Percentiles rank a stretch among this genome's conserved stretches.
phyloP scores from a whole-genome alignment of 2,329 filamentous ascomycete genomes.

The Arthrinium puccinioides region DNA sequence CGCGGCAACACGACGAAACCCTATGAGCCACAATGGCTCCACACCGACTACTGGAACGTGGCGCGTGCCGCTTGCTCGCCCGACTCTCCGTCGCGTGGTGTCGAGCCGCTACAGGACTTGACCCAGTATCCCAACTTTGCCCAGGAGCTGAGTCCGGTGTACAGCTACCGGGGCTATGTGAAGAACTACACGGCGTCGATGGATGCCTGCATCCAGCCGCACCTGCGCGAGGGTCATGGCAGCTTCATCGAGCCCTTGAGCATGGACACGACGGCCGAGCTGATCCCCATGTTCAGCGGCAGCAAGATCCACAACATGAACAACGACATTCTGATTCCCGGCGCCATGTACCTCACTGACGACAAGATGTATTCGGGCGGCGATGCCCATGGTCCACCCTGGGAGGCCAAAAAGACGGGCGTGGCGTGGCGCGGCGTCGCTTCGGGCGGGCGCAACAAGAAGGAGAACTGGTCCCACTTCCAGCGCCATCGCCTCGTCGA shows the following conservation, averaged over 20 bases:
- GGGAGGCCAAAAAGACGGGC: slow-evolving; percentile 48
- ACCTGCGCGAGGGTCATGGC: slow-evolving; percentile 38
- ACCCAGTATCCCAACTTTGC: slow-evolving; percentile 21
- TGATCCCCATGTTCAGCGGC: slow-evolving; percentile 52
- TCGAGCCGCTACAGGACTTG: slow-evolving; percentile 20
- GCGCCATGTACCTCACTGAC: slow-evolving; percentile 54
- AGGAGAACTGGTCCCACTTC: slow-evolving; percentile 59
- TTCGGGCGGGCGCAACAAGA: slow-evolving; percentile 47
- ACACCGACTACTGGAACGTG: slow-evolving; percentile 40
- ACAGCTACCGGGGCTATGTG: slow-evolving; percentile 37
- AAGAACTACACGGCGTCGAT: slow-evolving; percentile 47
- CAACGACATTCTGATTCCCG: slow-evolving; percentile 55
- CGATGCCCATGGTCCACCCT: slow-evolving; percentile 44
- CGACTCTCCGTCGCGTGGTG: slow-evolving; percentile 35
- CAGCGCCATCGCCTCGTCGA: slow-evolving; percentile 65
- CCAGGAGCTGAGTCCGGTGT: slow-evolving; percentile 14
- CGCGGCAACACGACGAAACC: slow-evolving; percentile 7
- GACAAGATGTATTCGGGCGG: slow-evolving; percentile 54
- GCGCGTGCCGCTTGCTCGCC: slow-evolving; percentile 41
- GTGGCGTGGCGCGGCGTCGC: slow-evolving; percentile 60
- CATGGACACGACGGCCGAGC: slow-evolving; percentile 39
- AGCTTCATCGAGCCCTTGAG: slow-evolving; percentile 45
- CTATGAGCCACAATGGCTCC: slow-evolving; percentile 29
- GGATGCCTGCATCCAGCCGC: slow-evolving; percentile 48
- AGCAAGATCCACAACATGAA: slow-evolving; percentile 49